Conservation (phyloP, 1,284 basidiomycete genomes). For the Entoloma clypeatum region DNA sequence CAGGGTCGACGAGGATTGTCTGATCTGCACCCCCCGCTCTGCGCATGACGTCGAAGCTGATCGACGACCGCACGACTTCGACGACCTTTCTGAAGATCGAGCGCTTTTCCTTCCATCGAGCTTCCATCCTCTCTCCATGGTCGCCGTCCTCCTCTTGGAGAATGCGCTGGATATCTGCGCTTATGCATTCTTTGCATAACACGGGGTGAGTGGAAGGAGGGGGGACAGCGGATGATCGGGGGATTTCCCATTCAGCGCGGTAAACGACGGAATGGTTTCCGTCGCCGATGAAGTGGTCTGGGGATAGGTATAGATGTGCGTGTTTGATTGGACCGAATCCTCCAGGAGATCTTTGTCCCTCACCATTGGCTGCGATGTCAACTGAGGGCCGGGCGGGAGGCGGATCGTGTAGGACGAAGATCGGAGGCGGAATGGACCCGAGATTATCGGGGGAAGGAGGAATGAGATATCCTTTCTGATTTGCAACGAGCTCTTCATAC, state of each 20-base stretch:
- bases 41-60: not conserved
- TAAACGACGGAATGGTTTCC: constrained; percentile 41
- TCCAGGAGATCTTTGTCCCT: no score
- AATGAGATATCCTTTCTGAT: constrained; percentile 10
- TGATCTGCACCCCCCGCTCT: not conserved
- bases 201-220: not conserved
- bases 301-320: constrained; percentile 40
- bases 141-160: constrained; percentile 22
- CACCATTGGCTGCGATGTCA: no score
- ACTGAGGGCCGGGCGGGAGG: constrained; percentile 19
- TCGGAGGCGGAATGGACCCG: constrained; percentile 21
- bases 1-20: constrained; percentile 7
- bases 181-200: constrained; percentile 13
- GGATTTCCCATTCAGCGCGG: constrained; percentile 38
- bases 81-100: constrained; percentile 5
- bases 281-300: constrained; percentile 25
- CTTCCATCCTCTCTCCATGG: constrained; percentile 19
- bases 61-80: constrained; percentile 1
- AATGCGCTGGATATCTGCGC: constrained; percentile 9
- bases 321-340: constrained; percentile 21
- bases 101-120: constrained; percentile 20
- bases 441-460: constrained; percentile 2
- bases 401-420: constrained; percentile 19
- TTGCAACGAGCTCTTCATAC: constrained; percentile 1
- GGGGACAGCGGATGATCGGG: constrained; percentile 29